Conservation (phyloP, 352 stramenopile genomes). For the Globisporangium lucens region DNA sequence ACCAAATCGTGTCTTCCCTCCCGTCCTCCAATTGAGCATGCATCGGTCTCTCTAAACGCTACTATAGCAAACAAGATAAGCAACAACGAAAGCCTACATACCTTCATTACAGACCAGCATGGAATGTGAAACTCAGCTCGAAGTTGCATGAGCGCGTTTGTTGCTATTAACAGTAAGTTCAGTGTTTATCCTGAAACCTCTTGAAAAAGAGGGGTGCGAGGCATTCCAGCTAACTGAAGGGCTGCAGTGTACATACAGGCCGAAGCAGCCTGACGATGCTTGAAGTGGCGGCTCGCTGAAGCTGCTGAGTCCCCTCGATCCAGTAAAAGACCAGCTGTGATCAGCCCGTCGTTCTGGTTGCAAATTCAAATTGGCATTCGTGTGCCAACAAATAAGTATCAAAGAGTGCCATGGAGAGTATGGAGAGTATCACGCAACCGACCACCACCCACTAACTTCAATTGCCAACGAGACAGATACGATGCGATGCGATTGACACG, state of each 20-base stretch:
- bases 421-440: neutral
- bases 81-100: neutral
- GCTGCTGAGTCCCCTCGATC: neutral
- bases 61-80: neutral
- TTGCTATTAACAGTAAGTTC: too few species aligned
- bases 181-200: neutral
- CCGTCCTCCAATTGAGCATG: neutral
- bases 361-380: too few species aligned
- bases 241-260: neutral
- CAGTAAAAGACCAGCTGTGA: neutral
- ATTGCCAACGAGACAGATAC: neutral
- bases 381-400: neutral
- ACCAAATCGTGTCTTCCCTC: neutral
- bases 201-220: too few species aligned
- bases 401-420: neutral
- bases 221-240: too few species aligned
- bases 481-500: neutral
- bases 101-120: neutral
- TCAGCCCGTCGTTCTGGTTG: neutral
- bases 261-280: neutral
- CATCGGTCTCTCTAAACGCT: neutral
- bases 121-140: neutral
- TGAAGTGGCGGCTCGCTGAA: neutral
- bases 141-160: too few species aligned
- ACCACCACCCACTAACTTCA: neutral